Conservation (phyloP, 306 rosid species). For the Gillenia trifoliata region DNA sequence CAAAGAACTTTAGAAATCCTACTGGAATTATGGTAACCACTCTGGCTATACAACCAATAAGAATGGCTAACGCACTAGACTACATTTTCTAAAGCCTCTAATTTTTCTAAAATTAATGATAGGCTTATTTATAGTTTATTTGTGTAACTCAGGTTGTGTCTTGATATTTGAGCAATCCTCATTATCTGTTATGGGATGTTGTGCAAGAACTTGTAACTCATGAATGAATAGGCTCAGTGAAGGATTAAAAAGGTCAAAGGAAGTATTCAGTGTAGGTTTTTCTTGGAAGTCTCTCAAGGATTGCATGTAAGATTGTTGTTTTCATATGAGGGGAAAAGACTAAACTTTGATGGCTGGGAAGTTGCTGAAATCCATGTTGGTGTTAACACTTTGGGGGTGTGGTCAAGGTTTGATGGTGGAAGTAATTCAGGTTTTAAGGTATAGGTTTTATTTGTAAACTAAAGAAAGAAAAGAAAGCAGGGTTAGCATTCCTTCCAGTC, state of each 20-base stretch:
- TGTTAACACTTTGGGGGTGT: neutral
- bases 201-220: neutral
- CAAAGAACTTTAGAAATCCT: neutral
- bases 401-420: neutral
- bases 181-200: neutral
- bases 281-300: neutral
- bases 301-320: neutral
- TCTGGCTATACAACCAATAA: neutral
- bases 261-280: neutral
- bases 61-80: too few relatives aligned
- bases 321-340: neutral
- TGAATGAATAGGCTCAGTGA: neutral
- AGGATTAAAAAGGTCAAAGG: neutral
- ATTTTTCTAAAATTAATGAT: neutral
- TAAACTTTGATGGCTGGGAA: neutral
- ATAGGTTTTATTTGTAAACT: neutral
- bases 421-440: neutral
- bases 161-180: neutral
- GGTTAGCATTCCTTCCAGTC: neutral
- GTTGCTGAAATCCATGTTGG: neutral
- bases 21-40: neutral
- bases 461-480: neutral
- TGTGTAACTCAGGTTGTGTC: neutral
- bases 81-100: neutral
- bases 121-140: neutral